Evolutionary conservation across 2,329 filamentous ascomycete species (phyloP).

Genomic region (Penicillium hesseltinei): DNA sequence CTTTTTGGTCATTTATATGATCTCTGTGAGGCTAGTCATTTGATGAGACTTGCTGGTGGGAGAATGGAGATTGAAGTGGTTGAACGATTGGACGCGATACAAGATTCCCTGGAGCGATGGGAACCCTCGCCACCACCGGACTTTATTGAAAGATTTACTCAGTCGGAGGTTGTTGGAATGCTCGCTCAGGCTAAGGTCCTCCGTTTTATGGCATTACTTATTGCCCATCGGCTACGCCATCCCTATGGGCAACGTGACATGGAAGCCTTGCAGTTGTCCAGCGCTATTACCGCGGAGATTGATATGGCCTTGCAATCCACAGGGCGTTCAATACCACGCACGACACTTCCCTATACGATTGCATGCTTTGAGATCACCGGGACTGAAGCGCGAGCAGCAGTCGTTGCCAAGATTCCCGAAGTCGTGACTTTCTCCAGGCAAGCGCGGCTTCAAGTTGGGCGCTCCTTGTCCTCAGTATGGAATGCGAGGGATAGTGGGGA

Average conservation of each 20-base stretch:
- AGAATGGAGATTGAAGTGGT: neutral
- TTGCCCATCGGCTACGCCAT: constrained; percentile 12
- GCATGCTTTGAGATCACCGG: constrained; percentile 13
- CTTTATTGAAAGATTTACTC: constrained; percentile 9
- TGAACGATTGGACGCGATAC: neutral
- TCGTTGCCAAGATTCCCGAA: neutral
- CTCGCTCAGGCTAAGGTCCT: constrained; percentile 13
- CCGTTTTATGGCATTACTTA: constrained; percentile 9
- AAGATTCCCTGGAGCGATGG: constrained; percentile 6
- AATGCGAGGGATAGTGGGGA: constrained; percentile 1
- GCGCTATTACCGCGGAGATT: constrained; percentile 12
- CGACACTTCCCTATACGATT: constrained; percentile 7
- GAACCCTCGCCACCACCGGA: neutral
- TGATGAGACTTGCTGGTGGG: neutral
- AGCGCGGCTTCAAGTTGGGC: constrained; percentile 2
- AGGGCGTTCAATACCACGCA: constrained; percentile 13
- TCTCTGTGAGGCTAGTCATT: constrained; percentile 6
- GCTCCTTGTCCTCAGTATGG: constrained; percentile 6
- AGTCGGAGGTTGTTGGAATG: constrained; percentile 9
- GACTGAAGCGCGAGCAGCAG: neutral
- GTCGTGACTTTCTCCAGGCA: constrained; percentile 15
- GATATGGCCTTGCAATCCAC: constrained; percentile 6
- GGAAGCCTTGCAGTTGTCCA: constrained; percentile 4
- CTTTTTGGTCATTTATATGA: constrained; percentile 14
- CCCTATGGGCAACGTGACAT: constrained; percentile 7